Base-by-base conservation (phyloP, 192 early-diverging fungal species). In the Entrophospora sp. region DNA sequence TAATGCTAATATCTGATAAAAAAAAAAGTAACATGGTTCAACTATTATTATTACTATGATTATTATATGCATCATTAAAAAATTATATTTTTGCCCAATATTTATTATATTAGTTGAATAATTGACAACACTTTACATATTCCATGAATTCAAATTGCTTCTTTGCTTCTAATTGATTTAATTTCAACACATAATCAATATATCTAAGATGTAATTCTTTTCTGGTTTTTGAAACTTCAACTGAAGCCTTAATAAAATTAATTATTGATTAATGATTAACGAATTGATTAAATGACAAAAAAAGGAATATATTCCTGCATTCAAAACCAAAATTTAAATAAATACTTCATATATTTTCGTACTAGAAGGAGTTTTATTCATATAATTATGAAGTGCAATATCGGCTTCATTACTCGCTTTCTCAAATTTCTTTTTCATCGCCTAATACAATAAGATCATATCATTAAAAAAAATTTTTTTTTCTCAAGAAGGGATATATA, bases 61-160 rank as follows among this genome's bases (percentile, higher is more conserved):
- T n/a, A n/a, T n/a, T n/a, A n/a, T n/a, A n/a, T n/a, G n/a, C n/a
- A n/a, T n/a, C n/a, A n/a, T n/a, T n/a, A n/a, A n/a, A n/a, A n/a
- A n/a, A n/a, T n/a, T n/a, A n/a, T n/a, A n/a, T n/a, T n/a, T n/a
- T n/a, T n/a, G n/a, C n/a, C n/a, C n/a, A n/a, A n/a, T 32, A 20
- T 14, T 10, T n/a, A 16, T 7, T 57, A 66, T 13, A 51, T 31
- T 45, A 20, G 44, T 14, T 35, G 4, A 58, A 49, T 0, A 34
- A 45, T 34, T 24, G 27, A 51, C 30, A 42, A 62, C 14, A 58
- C 37, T 72, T 73, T 79, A 85, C 81, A 70, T 81, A 77, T 71
- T 85, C 81, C 58, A 81, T 85, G 56, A 91, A 79, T 64, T 94
- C 92, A 24, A 88, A 82, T 53, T 83, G 85, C 66, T 88, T 83